Base-by-base conservation (phyloP, 345 rosid species). In the Jatropha curcas region DNA sequence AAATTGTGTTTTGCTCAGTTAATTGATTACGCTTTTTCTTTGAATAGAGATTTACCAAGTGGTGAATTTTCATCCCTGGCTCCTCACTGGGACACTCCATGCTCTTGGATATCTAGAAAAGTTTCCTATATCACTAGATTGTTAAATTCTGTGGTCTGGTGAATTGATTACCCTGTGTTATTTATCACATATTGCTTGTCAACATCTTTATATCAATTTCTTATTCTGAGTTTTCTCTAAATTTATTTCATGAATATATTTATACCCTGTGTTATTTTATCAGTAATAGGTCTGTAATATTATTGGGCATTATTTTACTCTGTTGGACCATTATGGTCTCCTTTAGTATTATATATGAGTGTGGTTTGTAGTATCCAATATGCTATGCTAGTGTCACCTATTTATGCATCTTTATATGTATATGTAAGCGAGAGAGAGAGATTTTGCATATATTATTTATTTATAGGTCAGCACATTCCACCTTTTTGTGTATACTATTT, bases 311-410 rank as follows among this genome's bases (percentile, higher is more conserved):
- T n/a, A n/a, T n/a, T n/a, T n/a, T n/a, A n/a, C n/a, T n/a, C n/a
- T n/a, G n/a, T n/a, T n/a, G n/a, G n/a, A n/a, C n/a, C 27, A 37
- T 61, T 55, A 61, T 65, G 69, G 52, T 16, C 19, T 31, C 53
- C 20, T 28, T 10, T 37, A 24, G 14, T 10, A 14, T 55, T 39
- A 9, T 2, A 5, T 27, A 37, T 69, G 46, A n/a, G 9, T n/a
- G 19, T 24, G 16, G 34, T 25, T 4, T 7, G 14, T 30, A 12
- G 7, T 50, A 8, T 4, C 25, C 22, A 13, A n/a, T 28, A 4
- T 61, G 5, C 13, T 37, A 22, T 24, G 14, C 30, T 33, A 34
- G 5, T n/a, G 12, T 39, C 22, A 37, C 51, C 37, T 55, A 27
- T 55, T 35, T 37, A 33, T 55, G 48, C n/a, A n/a, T 8, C 13